Conservation (phyloP, 176 grass and related monocot species). For the Avena eriantha region DNA sequence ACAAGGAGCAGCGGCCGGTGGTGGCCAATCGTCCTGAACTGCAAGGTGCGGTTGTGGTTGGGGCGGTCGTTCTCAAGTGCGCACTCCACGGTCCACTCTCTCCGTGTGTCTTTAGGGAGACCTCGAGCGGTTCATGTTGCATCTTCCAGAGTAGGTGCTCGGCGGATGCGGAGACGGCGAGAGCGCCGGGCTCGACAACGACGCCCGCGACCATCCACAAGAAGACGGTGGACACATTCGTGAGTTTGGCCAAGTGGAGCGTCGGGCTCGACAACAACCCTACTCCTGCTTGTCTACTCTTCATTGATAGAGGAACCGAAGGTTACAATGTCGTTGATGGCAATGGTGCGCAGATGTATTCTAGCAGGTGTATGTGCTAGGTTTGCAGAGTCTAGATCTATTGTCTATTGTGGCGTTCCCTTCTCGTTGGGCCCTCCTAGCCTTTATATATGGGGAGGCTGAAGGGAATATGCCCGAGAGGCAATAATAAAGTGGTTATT, state of each 20-base stretch:
- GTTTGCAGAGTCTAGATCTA: too few relatives aligned
- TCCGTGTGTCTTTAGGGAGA: conserved; percentile 36
- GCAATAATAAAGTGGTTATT: too few relatives aligned
- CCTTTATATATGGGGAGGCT: too few relatives aligned
- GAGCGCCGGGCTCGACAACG: neutral
- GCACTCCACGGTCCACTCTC: conserved; percentile 79
- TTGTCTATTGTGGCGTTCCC: too few relatives aligned
- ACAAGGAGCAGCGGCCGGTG: conserved; percentile 16
- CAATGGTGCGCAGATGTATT: too few relatives aligned
- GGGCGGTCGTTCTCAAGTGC: conserved; percentile 58
- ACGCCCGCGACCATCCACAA: conserved; percentile 35
- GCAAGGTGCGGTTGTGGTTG: conserved; percentile 60
- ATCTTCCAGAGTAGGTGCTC: conserved; percentile 68
- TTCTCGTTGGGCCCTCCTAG: too few relatives aligned
- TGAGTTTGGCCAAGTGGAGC: conserved; percentile 31
- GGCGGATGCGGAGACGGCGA: conserved; percentile 16
- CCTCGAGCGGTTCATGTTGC: conserved; percentile 73
- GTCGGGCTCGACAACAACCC: too few relatives aligned
- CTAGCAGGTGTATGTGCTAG: too few relatives aligned
- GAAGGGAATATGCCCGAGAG: too few relatives aligned
- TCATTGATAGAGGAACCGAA: too few relatives aligned
- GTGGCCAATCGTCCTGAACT: conserved; percentile 56
- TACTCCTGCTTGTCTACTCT: too few relatives aligned
- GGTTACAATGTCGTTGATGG: too few relatives aligned
- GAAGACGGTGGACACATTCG: neutral